Evolutionary conservation across 768 basidiomycete genomes (phyloP).

Genomic region (Termitomyces sp.): DNA sequence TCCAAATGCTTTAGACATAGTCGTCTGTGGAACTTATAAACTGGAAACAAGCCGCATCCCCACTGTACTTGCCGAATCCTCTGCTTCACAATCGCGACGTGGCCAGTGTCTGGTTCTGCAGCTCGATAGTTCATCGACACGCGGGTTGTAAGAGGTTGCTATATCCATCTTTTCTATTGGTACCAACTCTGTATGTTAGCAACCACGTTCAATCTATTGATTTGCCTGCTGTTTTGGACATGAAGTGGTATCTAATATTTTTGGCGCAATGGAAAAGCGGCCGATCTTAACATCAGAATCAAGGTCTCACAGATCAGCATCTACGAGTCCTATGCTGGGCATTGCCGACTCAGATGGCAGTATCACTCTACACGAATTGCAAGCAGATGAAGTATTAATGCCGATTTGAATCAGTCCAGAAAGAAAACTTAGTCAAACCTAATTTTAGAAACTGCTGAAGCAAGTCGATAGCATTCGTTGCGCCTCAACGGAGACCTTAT

Average conservation of each 20-base stretch:
- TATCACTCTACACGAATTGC: conserved; percentile 59
- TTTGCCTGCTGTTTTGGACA: conserved; percentile 81
- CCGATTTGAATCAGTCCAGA: neutral
- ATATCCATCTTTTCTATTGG: neutral
- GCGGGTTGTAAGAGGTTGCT: conserved; percentile 27
- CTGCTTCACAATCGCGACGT: conserved; percentile 36
- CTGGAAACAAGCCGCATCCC: conserved; percentile 35
- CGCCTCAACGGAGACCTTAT: conserved; percentile 55
- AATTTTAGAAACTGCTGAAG: conserved; percentile 33
- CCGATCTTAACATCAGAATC: neutral
- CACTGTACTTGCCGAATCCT: conserved; percentile 2
- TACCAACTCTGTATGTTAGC: conserved; percentile 25
- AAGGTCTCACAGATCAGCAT: conserved; percentile 55
- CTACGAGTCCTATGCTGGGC: conserved; percentile 47
- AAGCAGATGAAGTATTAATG: conserved; percentile 26
- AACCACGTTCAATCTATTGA: conserved; percentile 62
- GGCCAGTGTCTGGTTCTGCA: conserved; percentile 76
- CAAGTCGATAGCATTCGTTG: conserved; percentile 41
- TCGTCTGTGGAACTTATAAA: conserved; percentile 92
- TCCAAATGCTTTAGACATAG: conserved; percentile 48
- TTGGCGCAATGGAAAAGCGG: neutral
- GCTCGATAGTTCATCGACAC: conserved; percentile 24
- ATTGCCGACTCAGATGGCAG: conserved; percentile 86
- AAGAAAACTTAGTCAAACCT: neutral
- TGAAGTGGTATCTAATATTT: conserved; percentile 75